A percentile compares a stretch with the other conserved stretches of the same genome.
phyloP scores from a whole-genome alignment of 1,284 basidiomycete genomes.

The Pholiota adiposa region DNA sequence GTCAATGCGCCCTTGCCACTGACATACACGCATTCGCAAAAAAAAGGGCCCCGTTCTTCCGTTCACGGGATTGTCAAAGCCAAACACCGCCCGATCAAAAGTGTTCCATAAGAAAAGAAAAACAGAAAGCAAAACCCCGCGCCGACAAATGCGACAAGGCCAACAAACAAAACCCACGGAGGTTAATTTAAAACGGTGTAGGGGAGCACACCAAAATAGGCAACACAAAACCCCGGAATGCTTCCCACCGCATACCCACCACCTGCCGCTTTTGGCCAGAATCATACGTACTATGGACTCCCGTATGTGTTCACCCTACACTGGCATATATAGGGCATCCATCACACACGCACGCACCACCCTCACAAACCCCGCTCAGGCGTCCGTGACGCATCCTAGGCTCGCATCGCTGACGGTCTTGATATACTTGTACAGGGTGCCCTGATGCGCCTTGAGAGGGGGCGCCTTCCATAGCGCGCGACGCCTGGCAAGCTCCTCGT shows the following conservation, averaged over 20 bases:
- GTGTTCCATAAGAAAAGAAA: background rate
- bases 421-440: conserved; percentile 88
- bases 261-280: background rate
- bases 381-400: conserved; percentile 87
- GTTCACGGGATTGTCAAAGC: conserved; percentile 1
- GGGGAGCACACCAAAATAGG: background rate
- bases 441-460: conserved; percentile 83
- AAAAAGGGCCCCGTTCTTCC: background rate
- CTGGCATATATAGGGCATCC: background rate
- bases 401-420: conserved; percentile 88
- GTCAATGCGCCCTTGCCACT: background rate
- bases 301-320: background rate
- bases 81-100: conserved; percentile 6
- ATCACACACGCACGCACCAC: background rate
- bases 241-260: background rate
- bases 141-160: background rate
- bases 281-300: background rate
- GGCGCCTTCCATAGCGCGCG: conserved; percentile 77
- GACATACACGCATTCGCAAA: background rate
- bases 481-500: conserved; percentile 73
- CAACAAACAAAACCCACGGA: background rate
- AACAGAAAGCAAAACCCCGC: background rate
- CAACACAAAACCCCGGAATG: background rate
- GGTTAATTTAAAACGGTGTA: conserved; percentile 4
- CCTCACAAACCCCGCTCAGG: conserved; percentile 38